Percentiles rank a stretch among this genome's conserved stretches.
Conservation (phyloP, 2,329 filamentous ascomycete species). For the Shiraia sp. region DNA sequence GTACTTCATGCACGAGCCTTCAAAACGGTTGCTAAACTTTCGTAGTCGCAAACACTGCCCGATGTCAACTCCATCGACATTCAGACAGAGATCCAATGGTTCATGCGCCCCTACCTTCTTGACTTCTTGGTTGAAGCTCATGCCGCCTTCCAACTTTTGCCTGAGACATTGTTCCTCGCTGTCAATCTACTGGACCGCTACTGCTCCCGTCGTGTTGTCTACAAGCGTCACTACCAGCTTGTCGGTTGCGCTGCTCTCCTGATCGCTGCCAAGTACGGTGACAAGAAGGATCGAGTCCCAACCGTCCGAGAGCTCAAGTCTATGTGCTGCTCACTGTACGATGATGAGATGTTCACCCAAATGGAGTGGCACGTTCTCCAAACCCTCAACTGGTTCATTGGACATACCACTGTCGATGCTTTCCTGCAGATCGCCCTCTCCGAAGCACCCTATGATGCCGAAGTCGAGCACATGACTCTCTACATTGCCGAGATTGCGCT, state of each 20-base stretch:
- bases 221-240: conserved; percentile 98
- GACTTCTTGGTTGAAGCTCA: conserved; percentile 98
- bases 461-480: conserved; percentile 91
- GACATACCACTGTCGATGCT: conserved; percentile 92
- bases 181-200: conserved; percentile 97
- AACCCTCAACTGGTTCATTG: conserved; percentile 94
- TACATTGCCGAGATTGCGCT: conserved; percentile 95
- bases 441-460: conserved; percentile 73
- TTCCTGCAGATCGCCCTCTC: conserved; percentile 87
- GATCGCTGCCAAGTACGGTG: conserved; percentile 97
- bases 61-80: conserved; percentile 99
- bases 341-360: conserved; percentile 99
- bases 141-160: conserved; percentile 88
- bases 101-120: conserved; percentile 96
- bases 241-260: conserved; percentile 94
- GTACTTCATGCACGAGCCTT: conserved; percentile 30
- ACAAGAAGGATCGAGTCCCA: conserved; percentile 98
- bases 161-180: conserved; percentile 93
- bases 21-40: conserved; percentile 26
- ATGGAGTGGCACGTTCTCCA: conserved; percentile 99
- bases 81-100: conserved; percentile 99
- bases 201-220: conserved; percentile 95
- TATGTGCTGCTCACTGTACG: conserved; percentile 98
- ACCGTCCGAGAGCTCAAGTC: conserved; percentile 96
- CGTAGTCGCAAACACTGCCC: conserved; percentile 79